A percentile compares a stretch with the other conserved stretches of the same genome.
phyloP scores from a whole-genome alignment of 1,284 basidiomycete genomes.

The Sanghuangporus baumii region DNA sequence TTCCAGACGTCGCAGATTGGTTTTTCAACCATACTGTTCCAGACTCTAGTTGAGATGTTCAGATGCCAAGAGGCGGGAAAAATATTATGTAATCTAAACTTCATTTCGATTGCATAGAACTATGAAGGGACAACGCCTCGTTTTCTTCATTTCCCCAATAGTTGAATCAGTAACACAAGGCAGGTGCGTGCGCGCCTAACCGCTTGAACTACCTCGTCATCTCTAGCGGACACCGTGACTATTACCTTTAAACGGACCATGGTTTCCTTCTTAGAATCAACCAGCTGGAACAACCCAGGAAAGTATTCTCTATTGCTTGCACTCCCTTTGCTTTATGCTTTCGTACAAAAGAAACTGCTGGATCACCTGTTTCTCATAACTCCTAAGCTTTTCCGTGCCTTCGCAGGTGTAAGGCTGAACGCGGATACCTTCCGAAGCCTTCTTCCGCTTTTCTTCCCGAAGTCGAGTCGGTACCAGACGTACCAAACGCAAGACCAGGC shows the following conservation, averaged over 20 bases:
- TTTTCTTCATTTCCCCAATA: neutral
- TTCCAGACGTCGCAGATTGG: neutral
- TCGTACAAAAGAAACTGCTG: neutral
- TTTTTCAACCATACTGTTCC: neutral
- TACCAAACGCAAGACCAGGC: conserved; percentile 8
- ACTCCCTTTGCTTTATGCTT: neutral
- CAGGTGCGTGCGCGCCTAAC: neutral
- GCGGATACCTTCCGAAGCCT: neutral
- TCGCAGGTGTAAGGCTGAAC: neutral
- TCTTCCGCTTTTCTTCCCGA: neutral
- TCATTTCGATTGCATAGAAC: too few relatives aligned
- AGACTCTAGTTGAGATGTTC: too few relatives aligned
- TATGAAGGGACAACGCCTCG: neutral
- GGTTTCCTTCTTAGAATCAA: neutral
- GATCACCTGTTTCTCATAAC: neutral
- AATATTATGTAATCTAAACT: too few relatives aligned
- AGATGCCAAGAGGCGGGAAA: too few relatives aligned
- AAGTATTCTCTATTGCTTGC: neutral
- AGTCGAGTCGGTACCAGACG: neutral
- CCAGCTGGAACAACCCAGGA: neutral
- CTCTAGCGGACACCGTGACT: neutral
- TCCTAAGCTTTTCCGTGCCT: neutral
- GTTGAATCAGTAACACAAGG: neutral
- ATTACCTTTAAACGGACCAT: neutral
- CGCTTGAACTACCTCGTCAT: neutral